phyloP scores from a whole-genome alignment of 306 rosid genomes.

The Cicer yamashitae region DNA sequence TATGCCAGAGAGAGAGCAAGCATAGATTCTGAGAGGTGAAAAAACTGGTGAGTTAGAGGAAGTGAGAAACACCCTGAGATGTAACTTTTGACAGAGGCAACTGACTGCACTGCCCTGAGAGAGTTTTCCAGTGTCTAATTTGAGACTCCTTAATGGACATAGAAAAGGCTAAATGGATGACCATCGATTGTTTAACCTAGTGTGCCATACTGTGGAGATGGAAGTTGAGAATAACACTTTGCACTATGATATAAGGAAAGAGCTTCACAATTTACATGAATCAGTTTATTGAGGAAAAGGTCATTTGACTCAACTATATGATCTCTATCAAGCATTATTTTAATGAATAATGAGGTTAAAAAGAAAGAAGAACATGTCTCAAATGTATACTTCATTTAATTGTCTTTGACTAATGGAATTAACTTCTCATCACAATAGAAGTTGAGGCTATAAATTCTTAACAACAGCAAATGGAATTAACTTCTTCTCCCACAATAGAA shows the following conservation, averaged over 20 bases:
- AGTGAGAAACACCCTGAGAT: not conserved
- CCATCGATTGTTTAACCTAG: not conserved
- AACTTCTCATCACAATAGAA: not conserved
- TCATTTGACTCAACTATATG: conserved; percentile 17
- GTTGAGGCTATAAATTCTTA: not conserved
- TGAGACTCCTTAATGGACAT: not conserved
- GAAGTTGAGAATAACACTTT: not conserved
- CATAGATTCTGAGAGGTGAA: conserved; percentile 1
- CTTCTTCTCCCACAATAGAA: not conserved
- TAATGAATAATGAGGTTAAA: not conserved
- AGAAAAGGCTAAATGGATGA: conserved; percentile 3
- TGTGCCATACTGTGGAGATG: not conserved
- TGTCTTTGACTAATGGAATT: not conserved
- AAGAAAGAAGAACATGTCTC: not conserved
- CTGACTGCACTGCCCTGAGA: conserved; percentile 4
- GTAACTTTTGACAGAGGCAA: too few relatives aligned
- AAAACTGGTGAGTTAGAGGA: not conserved
- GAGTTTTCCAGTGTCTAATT: not conserved
- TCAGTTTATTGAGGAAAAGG: not conserved
- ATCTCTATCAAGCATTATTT: not conserved
- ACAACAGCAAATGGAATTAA: not conserved
- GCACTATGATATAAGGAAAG: not conserved
- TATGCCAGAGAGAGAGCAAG: conserved; percentile 3
- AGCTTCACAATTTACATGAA: not conserved
- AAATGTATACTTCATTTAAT: not conserved